Evolutionary conservation across 371 early-diverging fungal genomes (phyloP).

Genomic region (Syncephalastrum contaminatum): DNA sequence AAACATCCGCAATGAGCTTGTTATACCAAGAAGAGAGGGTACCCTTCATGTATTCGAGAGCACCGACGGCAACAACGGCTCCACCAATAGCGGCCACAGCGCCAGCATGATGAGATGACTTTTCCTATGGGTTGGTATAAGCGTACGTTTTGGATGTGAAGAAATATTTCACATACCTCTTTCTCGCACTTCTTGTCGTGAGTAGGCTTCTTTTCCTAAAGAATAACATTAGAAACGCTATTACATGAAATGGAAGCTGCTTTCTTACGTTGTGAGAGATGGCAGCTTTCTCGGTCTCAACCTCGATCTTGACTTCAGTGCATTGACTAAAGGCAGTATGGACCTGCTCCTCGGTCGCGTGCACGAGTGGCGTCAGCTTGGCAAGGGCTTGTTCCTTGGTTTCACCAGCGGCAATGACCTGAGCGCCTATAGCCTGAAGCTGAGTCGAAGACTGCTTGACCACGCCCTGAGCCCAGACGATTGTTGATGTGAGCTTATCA

Average conservation of each 20-base stretch:
- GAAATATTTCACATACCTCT: no score
- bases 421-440: constrained; percentile 12
- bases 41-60: constrained; percentile 19
- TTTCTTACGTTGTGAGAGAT: no score
- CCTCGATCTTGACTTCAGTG: neutral
- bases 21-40: constrained; percentile 33
- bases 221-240: no score
- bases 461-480: constrained; percentile 15
- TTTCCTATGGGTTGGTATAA: no score
- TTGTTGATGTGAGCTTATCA: constrained; percentile 8
- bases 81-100: constrained; percentile 3
- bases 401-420: constrained; percentile 6
- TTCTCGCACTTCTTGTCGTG: no score
- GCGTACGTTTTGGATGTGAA: no score
- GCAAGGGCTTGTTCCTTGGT: constrained; percentile 1
- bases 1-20: constrained; percentile 13
- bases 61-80: constrained; percentile 3
- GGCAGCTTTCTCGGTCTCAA: no score
- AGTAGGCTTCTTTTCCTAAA: no score
- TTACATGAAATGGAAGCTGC: no score
- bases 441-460: constrained; percentile 7
- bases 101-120: no score
- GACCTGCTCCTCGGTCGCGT: constrained; percentile 5
- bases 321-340: constrained; percentile 1
- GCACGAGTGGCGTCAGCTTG: constrained; percentile 1